Evolutionary conservation across 805 yeast genomes (phyloP), one percentile per base, ranked within the genome.

Genomic region (Clavispora asparagi): DNA sequence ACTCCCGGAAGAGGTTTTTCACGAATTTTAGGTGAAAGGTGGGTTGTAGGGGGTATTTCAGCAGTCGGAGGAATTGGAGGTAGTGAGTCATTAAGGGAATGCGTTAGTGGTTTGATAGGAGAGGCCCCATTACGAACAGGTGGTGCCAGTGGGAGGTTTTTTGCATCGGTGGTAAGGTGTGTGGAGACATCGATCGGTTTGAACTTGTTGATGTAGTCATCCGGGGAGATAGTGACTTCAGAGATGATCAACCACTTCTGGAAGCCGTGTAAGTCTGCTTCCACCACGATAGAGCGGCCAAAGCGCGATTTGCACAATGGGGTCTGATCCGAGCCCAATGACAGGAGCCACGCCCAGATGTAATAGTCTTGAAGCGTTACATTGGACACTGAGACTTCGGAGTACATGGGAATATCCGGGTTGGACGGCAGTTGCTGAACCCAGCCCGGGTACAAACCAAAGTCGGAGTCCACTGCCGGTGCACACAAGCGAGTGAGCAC

Each of bases 291-390:
- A 0, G 95, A 82, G 53, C 94, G 76, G 9, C 96, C 96, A 68
- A 89, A 89, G 1, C 83, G 63, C 29, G 77, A 76, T 61, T 85
- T 85, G 54, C 81, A 81, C 23, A 70, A 63, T 29, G 76, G 71
- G 0, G 89, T 79, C 58, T 87, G 85, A 59, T 89, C 96, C 29
- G 82, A 74, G 0, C 87, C 87, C 23, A 88, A 61, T 2, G 89
- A 77, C 1, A 90, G 80, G 58, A 88, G 70, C 96, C 96, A 89
- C 0, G 96, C 79, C 96, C 96, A 89, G 27, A 88, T 87, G 58
- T 83, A 89, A 62, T 85, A 89, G 62, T 89, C 96, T 62, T 87
- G 95, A 16, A 89, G 79, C 6, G 87, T 76, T 1, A 86, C 83
- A 48, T 86, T 76, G 8, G 78, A 68, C 9, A 87, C 69, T 39